A percentile compares a stretch with the other conserved stretches of the same genome.
These are phyloP conservation scores for Hyaloscypha bicolor DNA, from an alignment of 495 filamentous ascomycete genomes.

Conservation along the genomic window DNA sequence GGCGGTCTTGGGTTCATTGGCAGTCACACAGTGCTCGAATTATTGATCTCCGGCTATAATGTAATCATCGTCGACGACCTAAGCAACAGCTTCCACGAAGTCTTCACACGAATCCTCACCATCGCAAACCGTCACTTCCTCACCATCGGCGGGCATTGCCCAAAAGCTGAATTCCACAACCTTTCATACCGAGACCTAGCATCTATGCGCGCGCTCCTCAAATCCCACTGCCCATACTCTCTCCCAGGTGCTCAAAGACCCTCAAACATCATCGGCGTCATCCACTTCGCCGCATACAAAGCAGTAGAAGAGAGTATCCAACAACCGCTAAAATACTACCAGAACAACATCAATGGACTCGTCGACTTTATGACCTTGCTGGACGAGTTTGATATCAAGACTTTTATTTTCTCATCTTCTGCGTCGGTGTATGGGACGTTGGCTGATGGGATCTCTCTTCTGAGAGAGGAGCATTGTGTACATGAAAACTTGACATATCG, in stretches of 20 bases:
- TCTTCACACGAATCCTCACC: constrained; percentile 52
- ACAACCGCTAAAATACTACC: constrained; percentile 62
- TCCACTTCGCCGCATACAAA: constrained; percentile 67
- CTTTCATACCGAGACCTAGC: constrained; percentile 57
- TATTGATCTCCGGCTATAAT: constrained; percentile 62
- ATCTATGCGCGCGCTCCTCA: constrained; percentile 33
- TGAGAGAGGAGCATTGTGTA: constrained; percentile 60
- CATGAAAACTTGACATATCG: constrained; percentile 55
- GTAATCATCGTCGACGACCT: constrained; percentile 66
- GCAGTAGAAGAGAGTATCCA: constrained; percentile 42
- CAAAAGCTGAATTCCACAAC: constrained; percentile 53
- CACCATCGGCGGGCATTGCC: constrained; percentile 39
- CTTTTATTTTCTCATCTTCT: constrained; percentile 52
- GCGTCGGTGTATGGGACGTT: constrained; percentile 56
- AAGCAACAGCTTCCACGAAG: constrained; percentile 57
- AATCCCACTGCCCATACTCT: too few relatives aligned
- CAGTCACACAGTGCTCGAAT: constrained; percentile 63
- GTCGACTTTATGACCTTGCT: constrained; percentile 58
- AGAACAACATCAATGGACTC: constrained; percentile 66
- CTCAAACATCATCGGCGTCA: constrained; percentile 57
- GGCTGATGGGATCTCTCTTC: constrained; percentile 52
- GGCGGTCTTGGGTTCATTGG: constrained; percentile 68
- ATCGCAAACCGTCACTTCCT: constrained; percentile 52
- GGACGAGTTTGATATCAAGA: constrained; percentile 60
- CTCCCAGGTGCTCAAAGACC: constrained; percentile 39